phyloP scores from a whole-genome alignment of 78 protist species.

The Speleostelium caveatum region DNA sequence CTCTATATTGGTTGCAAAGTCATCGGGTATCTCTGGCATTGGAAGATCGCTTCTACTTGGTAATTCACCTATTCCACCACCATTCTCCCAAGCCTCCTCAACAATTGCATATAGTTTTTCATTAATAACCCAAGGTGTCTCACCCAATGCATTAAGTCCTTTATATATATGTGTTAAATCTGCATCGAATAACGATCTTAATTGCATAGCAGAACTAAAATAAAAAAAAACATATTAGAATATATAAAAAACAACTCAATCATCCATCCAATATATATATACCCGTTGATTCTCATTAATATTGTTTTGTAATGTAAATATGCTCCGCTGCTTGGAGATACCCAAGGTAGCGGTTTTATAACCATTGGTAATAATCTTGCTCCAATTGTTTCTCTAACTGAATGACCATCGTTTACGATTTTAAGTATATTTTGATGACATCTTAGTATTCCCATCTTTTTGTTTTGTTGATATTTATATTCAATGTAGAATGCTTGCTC shows the following conservation, averaged over 20 bases:
- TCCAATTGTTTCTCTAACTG: constrained; percentile 7
- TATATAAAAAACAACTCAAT: not conserved
- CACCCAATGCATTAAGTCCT: constrained; percentile 74
- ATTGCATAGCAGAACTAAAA: constrained; percentile 15
- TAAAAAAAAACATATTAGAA: not conserved
- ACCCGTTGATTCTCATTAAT: constrained; percentile 57
- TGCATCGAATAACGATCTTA: not conserved
- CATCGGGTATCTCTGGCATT: constrained; percentile 48
- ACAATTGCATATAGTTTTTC: constrained; percentile 2
- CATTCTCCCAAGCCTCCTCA: constrained; percentile 46
- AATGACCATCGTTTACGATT: constrained; percentile 35
- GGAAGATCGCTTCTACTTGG: constrained; percentile 25
- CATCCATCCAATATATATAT: not conserved
- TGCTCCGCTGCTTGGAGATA: constrained; percentile 10
- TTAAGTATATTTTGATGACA: constrained; percentile 5
- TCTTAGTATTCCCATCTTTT: not conserved
- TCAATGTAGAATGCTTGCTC: constrained; percentile 41
- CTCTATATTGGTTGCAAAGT: not conserved
- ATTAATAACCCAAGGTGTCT: constrained; percentile 89
- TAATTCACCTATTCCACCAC: constrained; percentile 71
- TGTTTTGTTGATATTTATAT: not conserved
- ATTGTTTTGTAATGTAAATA: constrained; percentile 38
- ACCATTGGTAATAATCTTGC: constrained; percentile 72
- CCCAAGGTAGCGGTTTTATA: constrained; percentile 61
- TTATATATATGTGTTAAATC: constrained; percentile 48